Evolutionary conservation across 352 stramenopile genomes (phyloP), one percentile per base, ranked within the genome.

Genomic region (Globisporangium spiculum): DNA sequence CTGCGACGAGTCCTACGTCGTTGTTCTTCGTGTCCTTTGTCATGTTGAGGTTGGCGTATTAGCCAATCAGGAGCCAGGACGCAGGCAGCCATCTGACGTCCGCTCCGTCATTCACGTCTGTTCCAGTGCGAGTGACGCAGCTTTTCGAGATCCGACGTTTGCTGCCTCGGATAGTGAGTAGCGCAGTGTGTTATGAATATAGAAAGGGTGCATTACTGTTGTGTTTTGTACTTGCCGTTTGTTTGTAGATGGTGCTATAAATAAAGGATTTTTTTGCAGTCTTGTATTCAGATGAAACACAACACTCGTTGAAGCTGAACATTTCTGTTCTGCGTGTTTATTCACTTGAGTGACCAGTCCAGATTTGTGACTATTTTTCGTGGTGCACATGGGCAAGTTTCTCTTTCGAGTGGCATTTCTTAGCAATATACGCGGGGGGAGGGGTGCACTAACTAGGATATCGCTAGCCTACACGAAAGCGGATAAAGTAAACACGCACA

Each of bases 41-140:
- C 46, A 24, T 22, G 18, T 46, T 46, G 38, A 46, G 38, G 38
- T 46, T 46, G 38, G 38, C 38, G 20, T 53, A 53, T 24, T 22
- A n/a, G 46, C 46, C 46, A 53, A 53, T 53, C 46, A 53, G 46
- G 7, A 22, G 18, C 18, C 46, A 53, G 46, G 46, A 22, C 46
- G 46, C 18, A 53, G 16, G 46, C 46, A 53, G 46, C 46, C 46
- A 53, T 53, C 46, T 53, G 46, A 53, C 46, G 46, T 53, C 46
- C 20, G 46, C 46, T n/a, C 18, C 46, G 46, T 53, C 46, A 53
- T 22, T 22, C 18, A 53, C 38, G 38, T 46, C 38, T 14, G 16
- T 46, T 46, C 38, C 38, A 46, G 38, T 46, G 38, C 4, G 10
- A 46, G 38, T 46, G 38, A 46, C 38, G 38, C 38, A 46, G 16